Evolutionary conservation across 495 filamentous ascomycete genomes (phyloP).

Genomic region (Penicillium turbatum): DNA sequence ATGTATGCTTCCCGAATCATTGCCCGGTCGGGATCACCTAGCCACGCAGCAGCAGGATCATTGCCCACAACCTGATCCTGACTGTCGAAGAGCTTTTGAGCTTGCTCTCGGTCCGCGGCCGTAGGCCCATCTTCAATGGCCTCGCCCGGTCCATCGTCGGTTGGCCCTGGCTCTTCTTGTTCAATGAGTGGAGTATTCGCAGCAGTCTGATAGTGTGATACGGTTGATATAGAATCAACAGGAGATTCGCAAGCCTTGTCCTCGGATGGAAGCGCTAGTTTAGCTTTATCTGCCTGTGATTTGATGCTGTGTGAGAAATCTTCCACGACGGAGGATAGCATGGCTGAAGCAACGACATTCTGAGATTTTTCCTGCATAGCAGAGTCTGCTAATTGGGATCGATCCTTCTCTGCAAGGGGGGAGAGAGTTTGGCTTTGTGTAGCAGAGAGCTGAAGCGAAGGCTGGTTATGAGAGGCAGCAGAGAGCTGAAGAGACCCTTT

Average conservation of each 20-base stretch:
- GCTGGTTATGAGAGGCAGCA: constrained; percentile 19
- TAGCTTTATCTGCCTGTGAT: constrained; percentile 20
- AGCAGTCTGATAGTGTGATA: constrained; percentile 47
- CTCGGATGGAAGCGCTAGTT: constrained; percentile 17
- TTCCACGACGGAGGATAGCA: constrained; percentile 32
- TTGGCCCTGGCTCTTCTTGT: constrained; percentile 26
- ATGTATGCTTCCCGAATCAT: constrained; percentile 80
- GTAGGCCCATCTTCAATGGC: constrained; percentile 40
- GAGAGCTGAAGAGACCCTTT: constrained; percentile 30
- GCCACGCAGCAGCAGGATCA: constrained; percentile 78
- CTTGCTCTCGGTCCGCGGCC: constrained; percentile 60
- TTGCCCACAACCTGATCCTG: constrained; percentile 74
- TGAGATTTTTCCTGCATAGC: constrained; percentile 22
- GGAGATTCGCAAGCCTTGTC: constrained; percentile 26
- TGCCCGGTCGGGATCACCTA: constrained; percentile 68
- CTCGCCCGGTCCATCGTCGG: constrained; percentile 23
- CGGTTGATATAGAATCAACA: constrained; percentile 36
- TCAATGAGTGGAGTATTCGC: constrained; percentile 38
- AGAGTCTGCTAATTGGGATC: constrained; percentile 20
- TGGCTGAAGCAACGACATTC: constrained; percentile 15
- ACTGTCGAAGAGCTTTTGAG: constrained; percentile 79
- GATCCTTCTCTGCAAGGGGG: constrained; percentile 49
- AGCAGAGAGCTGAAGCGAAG: constrained; percentile 28
- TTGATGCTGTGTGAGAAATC: constrained; percentile 27
- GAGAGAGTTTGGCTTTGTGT: constrained; percentile 38